Base-by-base conservation (phyloP, 345 rosid genomes). In the Camelina sativa region DNA sequence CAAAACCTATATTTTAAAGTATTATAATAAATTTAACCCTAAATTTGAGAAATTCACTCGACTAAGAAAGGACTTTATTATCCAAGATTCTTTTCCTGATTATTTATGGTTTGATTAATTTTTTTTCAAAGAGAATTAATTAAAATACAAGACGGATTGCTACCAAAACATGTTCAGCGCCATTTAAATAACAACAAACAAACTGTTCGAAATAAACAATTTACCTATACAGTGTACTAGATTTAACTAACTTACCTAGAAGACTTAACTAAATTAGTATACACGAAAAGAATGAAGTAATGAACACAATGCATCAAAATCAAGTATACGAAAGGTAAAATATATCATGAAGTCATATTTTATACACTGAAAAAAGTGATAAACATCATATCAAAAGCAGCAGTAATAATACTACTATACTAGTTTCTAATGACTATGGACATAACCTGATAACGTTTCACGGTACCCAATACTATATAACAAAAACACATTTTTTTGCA, bases 291-390 rank as follows among this genome's bases (percentile, higher is more conserved):
- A 62, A 30, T 37, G 41, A 38, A 38, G 41, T 38, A 38, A 9
- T 38, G 54, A 58, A 67, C 37, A 67, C 25, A 12, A 30, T 67
- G 19, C 47, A 20, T 68, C 30, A 52, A 30, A 46, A 66, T 59
- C 62, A 60, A 40, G 68, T 51, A 19, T 32, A 62, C 37, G 40
- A 75, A 28, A 66, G 32, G 34, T 51, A 65, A 10, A 10, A 11
- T 63, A 60, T 38, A 67, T 16, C 11, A 47, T 20, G 63, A 12
- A 43, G 59, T 53, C 66, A 69, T 55, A 25, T 76, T 76, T 70
- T 46, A 70, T 62, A 63, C 80, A 63, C 80, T 63, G 80, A 54
- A 76, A 76, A 60, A 63, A 68, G 65, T 69, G 70, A 69, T 46
- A 43, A 69, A 53, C 74, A 69, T 53, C 62, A 44, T 76, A 69